Base-by-base conservation (phyloP, 2,329 filamentous ascomycete genomes). In the Diaporthe sp. region DNA sequence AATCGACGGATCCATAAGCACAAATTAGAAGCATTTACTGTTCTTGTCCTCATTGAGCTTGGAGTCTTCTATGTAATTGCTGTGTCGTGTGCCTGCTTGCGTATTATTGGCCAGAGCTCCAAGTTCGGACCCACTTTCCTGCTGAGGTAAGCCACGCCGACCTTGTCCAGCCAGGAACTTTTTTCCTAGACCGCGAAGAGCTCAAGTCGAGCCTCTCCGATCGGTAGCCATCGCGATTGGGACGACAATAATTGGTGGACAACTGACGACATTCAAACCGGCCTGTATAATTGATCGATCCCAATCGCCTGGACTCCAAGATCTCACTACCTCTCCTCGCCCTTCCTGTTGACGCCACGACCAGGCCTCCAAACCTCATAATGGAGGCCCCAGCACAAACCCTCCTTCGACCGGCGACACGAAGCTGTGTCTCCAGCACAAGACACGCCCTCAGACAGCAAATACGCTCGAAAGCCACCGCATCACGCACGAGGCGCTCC, bases 401-500 rank as follows among this genome's bases (percentile, higher is more conserved):
- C 44, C 62, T 77, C 71, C 62, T 75, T 51, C 62, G 76, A 28
- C 57, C 73, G 31, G 71, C 46, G 46, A 58, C 76, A 44, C 73
- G 70, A n/a, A 60, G 73, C 51, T 73, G 76, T 44, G 57, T 77
- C n/a, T 57, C 71, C 46, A 51, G 71, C 73, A 60, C 73, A 46
- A 42, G 72, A 44, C 42, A 70, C 19, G 34, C 51, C 70, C 73
- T 77, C 57, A 75, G 75, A 49, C 70, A 70, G 55, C 76, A 77
- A 39, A 75, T 77, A 67, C 82, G 89, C 67, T 86, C 89, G 82
- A 87, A 91, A 81, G 84, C 85, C 15, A 88, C 88, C 42, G 83
- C 87, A 3, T 82, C 86, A 71, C 88, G 90, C 74, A 90, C 89
- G 58, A 90, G 90, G 84, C 88, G 88, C 74, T 84, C 87, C 62